phyloP scores from a whole-genome alignment of 768 basidiomycete species.

The Chiua virens region DNA sequence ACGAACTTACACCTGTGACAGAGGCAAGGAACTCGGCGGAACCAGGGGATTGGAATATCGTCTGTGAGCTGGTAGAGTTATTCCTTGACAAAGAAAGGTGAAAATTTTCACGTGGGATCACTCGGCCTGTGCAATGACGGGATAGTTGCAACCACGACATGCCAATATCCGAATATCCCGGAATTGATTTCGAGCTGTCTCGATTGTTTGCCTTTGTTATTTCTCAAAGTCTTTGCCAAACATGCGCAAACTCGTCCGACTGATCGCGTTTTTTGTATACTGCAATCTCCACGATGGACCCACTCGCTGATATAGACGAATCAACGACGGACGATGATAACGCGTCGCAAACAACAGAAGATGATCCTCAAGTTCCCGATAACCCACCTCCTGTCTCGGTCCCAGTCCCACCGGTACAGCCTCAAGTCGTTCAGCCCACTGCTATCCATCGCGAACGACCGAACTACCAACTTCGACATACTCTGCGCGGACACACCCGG shows the following conservation, averaged over 20 bases:
- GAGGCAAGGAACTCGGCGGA: slow-evolving; percentile 31
- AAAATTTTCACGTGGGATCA: neutral
- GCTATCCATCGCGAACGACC: slow-evolving; percentile 46
- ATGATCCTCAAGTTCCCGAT: slow-evolving; percentile 76
- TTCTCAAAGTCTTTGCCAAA: slow-evolving; percentile 25
- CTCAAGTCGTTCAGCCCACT: slow-evolving; percentile 35
- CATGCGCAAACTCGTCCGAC: slow-evolving; percentile 19
- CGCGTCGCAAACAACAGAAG: slow-evolving; percentile 82
- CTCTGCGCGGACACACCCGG: slow-evolving; percentile 73
- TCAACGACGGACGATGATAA: slow-evolving; percentile 58
- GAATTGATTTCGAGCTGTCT: neutral
- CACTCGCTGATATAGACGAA: slow-evolving; percentile 36
- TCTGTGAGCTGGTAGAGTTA: slow-evolving; percentile 10
- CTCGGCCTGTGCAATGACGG: neutral
- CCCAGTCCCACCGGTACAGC: slow-evolving; percentile 36
- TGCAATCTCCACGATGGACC: slow-evolving; percentile 13
- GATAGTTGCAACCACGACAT: slow-evolving; percentile 16
- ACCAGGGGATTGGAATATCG: slow-evolving; percentile 22
- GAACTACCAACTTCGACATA: slow-evolving; percentile 68
- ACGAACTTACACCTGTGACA: slow-evolving; percentile 15
- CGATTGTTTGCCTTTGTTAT: slow-evolving; percentile 24
- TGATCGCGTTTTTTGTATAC: too few species aligned
- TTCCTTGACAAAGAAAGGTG: slow-evolving; percentile 5
- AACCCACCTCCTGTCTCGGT: slow-evolving; percentile 44
- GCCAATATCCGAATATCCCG: too few species aligned